These are phyloP conservation scores for Amanita pallidorosea DNA, from an alignment of 768 basidiomycete genomes.

Conservation along the genomic window DNA sequence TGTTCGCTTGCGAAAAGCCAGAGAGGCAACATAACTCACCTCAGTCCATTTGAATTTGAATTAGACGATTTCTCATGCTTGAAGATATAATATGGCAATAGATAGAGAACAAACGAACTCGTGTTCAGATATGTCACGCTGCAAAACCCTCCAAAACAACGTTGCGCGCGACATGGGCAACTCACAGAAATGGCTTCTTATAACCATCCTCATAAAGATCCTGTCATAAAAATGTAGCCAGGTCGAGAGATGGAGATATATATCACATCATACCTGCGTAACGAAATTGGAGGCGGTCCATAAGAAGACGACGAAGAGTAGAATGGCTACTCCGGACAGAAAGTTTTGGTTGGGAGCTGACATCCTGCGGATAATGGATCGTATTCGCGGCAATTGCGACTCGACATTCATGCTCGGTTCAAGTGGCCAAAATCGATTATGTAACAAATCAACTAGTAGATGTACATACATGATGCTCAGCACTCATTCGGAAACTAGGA, in stretches of 20 bases:
- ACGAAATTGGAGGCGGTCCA: constrained; percentile 89
- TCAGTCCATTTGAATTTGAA: not conserved
- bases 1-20: not conserved
- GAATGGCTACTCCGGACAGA: constrained; percentile 52
- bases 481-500: constrained; percentile 5
- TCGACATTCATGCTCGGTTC: not conserved
- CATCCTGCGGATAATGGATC: constrained; percentile 3
- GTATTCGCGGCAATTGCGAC: not conserved
- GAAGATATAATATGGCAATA: constrained; percentile 36
- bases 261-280: constrained; percentile 47
- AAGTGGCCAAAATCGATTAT: not conserved
- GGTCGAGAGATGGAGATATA: not conserved
- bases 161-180: constrained; percentile 1
- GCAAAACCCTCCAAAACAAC: not conserved
- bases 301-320: constrained; percentile 68
- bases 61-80: not conserved
- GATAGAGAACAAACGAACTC: constrained; percentile 77
- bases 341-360: constrained; percentile 21
- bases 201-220: constrained; percentile 52
- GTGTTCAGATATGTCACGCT: constrained; percentile 90
- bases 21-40: not conserved
- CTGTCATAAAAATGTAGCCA: constrained; percentile 15
- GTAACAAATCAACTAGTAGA: not conserved
- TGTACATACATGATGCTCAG: not conserved
- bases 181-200: constrained; percentile 80